Conservation (phyloP, 75 land plant species). For the Azolla pinnata region DNA sequence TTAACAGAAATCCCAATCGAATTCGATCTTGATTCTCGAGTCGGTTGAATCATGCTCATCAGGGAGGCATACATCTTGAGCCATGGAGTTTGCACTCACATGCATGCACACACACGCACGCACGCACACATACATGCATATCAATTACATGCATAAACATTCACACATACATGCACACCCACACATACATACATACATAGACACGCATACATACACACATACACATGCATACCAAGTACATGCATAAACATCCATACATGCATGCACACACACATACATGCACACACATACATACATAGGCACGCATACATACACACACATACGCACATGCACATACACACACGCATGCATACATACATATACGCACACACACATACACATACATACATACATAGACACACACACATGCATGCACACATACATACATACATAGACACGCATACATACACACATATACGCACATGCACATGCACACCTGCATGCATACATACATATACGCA, state of each 20-base stretch:
- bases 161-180: too few species aligned
- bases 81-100: too few species aligned
- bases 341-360: background rate
- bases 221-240: background rate
- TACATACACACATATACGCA: background rate
- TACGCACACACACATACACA: background rate
- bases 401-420: background rate
- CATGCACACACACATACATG: background rate
- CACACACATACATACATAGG: background rate
- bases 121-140: too few species aligned
- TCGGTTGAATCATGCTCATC: too few species aligned
- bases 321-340: background rate
- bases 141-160: too few species aligned
- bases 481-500: background rate
- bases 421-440: background rate
- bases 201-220: too few species aligned
- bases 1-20: too few species aligned
- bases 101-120: too few species aligned
- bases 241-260: background rate
- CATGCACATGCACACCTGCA: background rate
- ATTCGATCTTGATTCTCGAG: too few species aligned
- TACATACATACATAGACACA: background rate
- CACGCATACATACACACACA: background rate
- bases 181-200: too few species aligned
- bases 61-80: too few species aligned